These are phyloP conservation scores for Saturnispora sanitii DNA, from an alignment of 805 yeast species.

Conservation along the genomic window DNA sequence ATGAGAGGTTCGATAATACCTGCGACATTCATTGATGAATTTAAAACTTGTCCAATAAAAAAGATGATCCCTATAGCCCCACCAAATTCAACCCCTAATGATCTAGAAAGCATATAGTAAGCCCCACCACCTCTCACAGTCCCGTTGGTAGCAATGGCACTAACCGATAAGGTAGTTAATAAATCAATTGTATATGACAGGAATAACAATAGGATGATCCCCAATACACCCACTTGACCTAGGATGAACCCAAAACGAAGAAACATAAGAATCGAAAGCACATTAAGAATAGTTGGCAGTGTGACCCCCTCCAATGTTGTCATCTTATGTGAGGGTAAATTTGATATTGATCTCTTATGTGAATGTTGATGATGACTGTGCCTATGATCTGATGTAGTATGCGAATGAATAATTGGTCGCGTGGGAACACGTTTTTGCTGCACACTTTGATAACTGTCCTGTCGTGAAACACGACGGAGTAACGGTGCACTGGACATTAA, in stretches of 20 bases:
- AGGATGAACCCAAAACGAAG: conserved; percentile 89
- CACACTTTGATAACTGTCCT: no score
- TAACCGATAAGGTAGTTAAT: conserved; percentile 78
- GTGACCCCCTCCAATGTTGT: conserved; percentile 87
- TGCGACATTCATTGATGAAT: conserved; percentile 86
- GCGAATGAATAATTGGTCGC: conserved; percentile 5
- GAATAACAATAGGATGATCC: conserved; percentile 56
- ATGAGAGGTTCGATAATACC: conserved; percentile 90
- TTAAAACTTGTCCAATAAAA: conserved; percentile 87
- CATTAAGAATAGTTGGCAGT: conserved; percentile 87
- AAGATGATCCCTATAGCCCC: conserved; percentile 95
- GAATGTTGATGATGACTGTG: background rate
- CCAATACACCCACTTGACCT: conserved; percentile 88
- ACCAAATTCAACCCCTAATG: conserved; percentile 96
- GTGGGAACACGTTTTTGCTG: background rate
- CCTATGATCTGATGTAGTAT: no score
- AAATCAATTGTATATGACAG: conserved; percentile 74
- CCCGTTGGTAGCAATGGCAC: conserved; percentile 96
- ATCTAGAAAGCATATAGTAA: conserved; percentile 90
- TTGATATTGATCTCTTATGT: background rate
- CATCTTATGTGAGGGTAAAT: conserved; percentile 33
- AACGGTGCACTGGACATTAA: no score
- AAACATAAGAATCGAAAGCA: conserved; percentile 88
- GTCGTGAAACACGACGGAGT: no score
- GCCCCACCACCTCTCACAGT: conserved; percentile 98